Conservation (phyloP, 1,284 basidiomycete species). For the Ceratobasidium sp. region DNA sequence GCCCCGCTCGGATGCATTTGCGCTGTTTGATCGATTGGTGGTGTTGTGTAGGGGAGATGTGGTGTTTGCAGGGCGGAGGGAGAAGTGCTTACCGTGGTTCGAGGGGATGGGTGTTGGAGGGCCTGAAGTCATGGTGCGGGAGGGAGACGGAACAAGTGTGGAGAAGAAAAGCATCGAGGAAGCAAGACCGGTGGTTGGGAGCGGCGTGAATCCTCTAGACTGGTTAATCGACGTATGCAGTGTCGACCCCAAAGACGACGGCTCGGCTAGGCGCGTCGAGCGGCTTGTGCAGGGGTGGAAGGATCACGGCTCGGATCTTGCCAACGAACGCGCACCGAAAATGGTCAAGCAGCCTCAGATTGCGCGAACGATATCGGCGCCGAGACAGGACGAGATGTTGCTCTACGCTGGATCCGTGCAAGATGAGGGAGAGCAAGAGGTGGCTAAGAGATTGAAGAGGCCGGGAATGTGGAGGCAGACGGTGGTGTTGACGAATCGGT, state of each 20-base stretch:
- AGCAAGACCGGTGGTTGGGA: conserved; percentile 50
- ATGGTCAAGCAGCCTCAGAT: not conserved
- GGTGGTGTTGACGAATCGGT: conserved; percentile 45
- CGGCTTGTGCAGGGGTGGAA: conserved; percentile 54
- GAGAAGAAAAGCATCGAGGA: conserved; percentile 3
- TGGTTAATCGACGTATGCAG: conserved; percentile 63
- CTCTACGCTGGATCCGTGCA: conserved; percentile 22
- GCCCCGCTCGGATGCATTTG: conserved; percentile 64
- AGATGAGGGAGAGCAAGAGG: not conserved
- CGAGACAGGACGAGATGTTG: conserved; percentile 16
- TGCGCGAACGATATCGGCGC: conserved; percentile 2
- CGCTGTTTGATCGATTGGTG: conserved; percentile 60
- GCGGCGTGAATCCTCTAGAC: conserved; percentile 58
- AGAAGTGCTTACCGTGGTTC: conserved; percentile 59
- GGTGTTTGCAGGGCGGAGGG: conserved; percentile 59
- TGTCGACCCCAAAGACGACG: conserved; percentile 60
- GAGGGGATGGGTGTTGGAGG: conserved; percentile 51
- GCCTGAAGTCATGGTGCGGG: not conserved
- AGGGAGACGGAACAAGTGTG: not conserved
- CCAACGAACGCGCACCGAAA: conserved; percentile 18
- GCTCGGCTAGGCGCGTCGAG: conserved; percentile 51
- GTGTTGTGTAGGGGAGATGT: conserved; percentile 61
- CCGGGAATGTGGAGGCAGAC: conserved; percentile 46
- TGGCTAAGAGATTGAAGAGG: conserved; percentile 8
- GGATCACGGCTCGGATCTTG: conserved; percentile 49